Conservation (phyloP, 306 rosid genomes). For the Oxytropis ochrocephala region DNA sequence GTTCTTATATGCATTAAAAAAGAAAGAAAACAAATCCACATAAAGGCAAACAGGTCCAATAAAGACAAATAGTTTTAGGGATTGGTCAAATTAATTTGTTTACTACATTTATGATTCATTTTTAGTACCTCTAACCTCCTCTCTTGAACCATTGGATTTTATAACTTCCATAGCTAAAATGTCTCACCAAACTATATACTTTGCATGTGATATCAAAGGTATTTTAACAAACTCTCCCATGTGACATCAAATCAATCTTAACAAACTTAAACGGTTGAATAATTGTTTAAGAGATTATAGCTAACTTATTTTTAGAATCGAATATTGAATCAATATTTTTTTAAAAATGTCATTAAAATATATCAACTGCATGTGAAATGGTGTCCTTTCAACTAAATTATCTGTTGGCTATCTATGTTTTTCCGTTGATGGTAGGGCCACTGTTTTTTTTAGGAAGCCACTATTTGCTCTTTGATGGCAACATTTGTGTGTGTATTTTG, state of each 20-base stretch:
- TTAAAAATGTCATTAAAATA: not conserved
- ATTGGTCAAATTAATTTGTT: slow-evolving; percentile 16
- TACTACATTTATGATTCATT: not conserved
- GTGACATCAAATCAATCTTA: slow-evolving; percentile 35
- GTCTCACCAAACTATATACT: slow-evolving; percentile 1
- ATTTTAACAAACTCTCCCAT: slow-evolving; percentile 24
- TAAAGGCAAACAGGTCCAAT: slow-evolving; percentile 1
- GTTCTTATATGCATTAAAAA: slow-evolving; percentile 4
- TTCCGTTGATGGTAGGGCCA: too few relatives aligned
- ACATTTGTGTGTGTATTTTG: too few relatives aligned
- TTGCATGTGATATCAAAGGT: slow-evolving; percentile 32
- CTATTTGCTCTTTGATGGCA: too few relatives aligned
- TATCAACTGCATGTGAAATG: not conserved
- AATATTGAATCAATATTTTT: not conserved
- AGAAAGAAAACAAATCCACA: not conserved
- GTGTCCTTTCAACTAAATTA: not conserved
- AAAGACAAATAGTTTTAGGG: slow-evolving; percentile 26
- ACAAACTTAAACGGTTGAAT: slow-evolving; percentile 26
- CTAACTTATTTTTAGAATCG: not conserved
- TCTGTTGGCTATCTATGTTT: too few relatives aligned
- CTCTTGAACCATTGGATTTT: slow-evolving; percentile 13
- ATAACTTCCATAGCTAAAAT: slow-evolving; percentile 6
- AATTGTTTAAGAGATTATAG: not conserved
- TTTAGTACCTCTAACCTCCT: not conserved
- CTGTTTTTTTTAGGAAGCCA: too few relatives aligned